phyloP scores from a whole-genome alignment of 2,329 filamentous ascomycete genomes.

The Diaporthe vexans region DNA sequence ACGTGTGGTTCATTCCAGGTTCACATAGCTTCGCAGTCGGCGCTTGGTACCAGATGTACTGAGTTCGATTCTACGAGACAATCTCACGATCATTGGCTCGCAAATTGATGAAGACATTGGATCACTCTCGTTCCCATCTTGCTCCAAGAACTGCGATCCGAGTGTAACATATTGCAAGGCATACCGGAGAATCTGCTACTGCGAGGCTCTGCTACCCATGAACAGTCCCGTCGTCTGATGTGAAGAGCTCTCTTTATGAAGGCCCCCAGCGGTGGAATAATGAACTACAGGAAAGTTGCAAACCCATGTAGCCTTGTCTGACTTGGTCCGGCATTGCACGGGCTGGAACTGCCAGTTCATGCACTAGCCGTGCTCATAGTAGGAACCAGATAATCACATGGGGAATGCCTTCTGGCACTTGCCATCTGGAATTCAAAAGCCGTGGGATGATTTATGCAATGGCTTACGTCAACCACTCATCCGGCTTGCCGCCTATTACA shows the following conservation, averaged over 20 bases:
- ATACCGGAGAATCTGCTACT: neutral
- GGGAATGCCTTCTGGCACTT: neutral
- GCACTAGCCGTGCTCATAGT: neutral
- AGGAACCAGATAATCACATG: too few species aligned
- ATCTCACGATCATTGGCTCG: neutral
- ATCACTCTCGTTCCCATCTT: neutral
- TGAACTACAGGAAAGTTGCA: too few species aligned
- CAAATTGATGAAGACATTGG: neutral
- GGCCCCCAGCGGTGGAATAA: neutral
- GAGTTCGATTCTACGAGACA: neutral
- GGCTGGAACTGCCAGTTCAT: neutral
- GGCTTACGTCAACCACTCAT: neutral
- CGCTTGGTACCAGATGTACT: neutral
- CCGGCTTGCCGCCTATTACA: too few species aligned
- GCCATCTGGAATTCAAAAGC: neutral
- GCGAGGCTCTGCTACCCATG: neutral
- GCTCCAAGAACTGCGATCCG: neutral
- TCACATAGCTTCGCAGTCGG: neutral
- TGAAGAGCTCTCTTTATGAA: neutral
- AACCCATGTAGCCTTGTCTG: too few species aligned
- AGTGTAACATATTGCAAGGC: neutral
- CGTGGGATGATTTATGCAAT: neutral
- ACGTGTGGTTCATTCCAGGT: neutral
- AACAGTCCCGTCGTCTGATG: neutral
- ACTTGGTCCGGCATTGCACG: neutral